phyloP scores from a whole-genome alignment of 2,329 filamentous ascomycete species.

The Escovopsis weberi region DNA sequence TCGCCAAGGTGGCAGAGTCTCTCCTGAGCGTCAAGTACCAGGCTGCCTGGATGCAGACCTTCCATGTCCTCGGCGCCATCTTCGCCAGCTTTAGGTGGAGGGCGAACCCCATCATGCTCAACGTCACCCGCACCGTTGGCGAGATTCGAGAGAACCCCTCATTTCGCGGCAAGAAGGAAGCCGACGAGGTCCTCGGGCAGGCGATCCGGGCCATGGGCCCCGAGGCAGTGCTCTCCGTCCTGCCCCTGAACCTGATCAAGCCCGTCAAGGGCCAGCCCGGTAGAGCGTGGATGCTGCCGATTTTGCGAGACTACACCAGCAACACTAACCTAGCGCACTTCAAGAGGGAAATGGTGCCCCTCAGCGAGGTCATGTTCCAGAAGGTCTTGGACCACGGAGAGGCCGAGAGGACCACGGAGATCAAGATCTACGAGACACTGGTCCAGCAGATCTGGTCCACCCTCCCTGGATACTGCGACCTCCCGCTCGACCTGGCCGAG shows the following conservation, averaged over 20 bases:
- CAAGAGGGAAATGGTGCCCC: slow-evolving; percentile 67
- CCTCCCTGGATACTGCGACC: slow-evolving; percentile 85
- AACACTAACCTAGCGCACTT: slow-evolving; percentile 85
- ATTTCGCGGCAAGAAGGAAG: slow-evolving; percentile 88
- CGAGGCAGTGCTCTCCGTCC: slow-evolving; percentile 62
- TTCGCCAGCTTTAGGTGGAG: slow-evolving; percentile 81
- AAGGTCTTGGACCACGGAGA: slow-evolving; percentile 69
- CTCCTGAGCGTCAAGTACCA: slow-evolving; percentile 85
- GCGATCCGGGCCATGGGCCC: slow-evolving; percentile 86
- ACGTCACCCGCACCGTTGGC: slow-evolving; percentile 65
- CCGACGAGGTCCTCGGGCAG: slow-evolving; percentile 76
- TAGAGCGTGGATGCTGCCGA: slow-evolving; percentile 85
- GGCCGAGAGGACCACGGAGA: slow-evolving; percentile 81
- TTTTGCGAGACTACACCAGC: slow-evolving; percentile 76
- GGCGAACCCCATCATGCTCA: slow-evolving; percentile 61
- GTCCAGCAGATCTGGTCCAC: slow-evolving; percentile 93
- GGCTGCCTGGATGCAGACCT: slow-evolving; percentile 87
- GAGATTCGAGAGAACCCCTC: slow-evolving; percentile 78
- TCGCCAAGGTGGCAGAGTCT: slow-evolving; percentile 57
- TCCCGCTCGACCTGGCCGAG: slow-evolving; percentile 63
- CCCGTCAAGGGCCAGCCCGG: slow-evolving; percentile 66
- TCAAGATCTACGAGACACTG: slow-evolving; percentile 95
- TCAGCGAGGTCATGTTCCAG: slow-evolving; percentile 85
- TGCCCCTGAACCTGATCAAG: slow-evolving; percentile 74
- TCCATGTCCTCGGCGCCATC: slow-evolving; percentile 73